These are phyloP conservation scores for Exophiala lecanii-corni DNA, from an alignment of 2,329 filamentous ascomycete genomes.

Conservation along the genomic window DNA sequence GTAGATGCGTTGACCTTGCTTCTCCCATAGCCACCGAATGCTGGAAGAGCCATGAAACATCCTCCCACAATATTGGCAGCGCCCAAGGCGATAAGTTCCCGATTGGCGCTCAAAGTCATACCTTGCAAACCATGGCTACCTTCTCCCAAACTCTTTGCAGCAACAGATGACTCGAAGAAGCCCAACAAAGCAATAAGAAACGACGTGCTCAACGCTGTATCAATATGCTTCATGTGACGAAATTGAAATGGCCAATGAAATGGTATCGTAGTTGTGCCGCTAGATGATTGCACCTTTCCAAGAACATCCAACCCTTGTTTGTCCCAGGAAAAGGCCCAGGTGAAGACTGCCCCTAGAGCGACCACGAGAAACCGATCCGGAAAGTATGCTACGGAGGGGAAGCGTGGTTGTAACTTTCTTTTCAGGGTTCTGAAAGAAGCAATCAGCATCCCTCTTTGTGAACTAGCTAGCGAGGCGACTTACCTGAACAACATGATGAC, in stretches of 20 bases:
- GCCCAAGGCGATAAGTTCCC: slow-evolving; percentile 87
- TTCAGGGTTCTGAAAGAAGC: slow-evolving; percentile 78
- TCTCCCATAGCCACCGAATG: slow-evolving; percentile 91
- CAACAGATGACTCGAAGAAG: slow-evolving; percentile 98
- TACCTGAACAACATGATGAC: slow-evolving; percentile 89
- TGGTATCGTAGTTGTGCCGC: slow-evolving; percentile 62
- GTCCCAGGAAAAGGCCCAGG: slow-evolving; percentile 74
- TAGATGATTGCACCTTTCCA: slow-evolving; percentile 70
- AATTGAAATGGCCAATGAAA: slow-evolving; percentile 82
- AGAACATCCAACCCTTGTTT: slow-evolving; percentile 74
- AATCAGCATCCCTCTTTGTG: too few relatives aligned
- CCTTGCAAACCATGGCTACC: slow-evolving; percentile 65
- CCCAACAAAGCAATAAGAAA: slow-evolving; percentile 91
- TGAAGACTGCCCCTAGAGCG: slow-evolving; percentile 73
- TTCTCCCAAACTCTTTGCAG: slow-evolving; percentile 78
- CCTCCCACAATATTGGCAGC: slow-evolving; percentile 86
- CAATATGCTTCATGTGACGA: slow-evolving; percentile 73
- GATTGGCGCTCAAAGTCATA: slow-evolving; percentile 81
- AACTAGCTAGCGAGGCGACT: too few relatives aligned
- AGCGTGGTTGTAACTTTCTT: slow-evolving; percentile 70
- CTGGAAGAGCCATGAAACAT: slow-evolving; percentile 86
- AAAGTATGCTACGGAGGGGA: slow-evolving; percentile 76
- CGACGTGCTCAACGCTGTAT: slow-evolving; percentile 80
- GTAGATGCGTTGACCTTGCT: slow-evolving; percentile 94
- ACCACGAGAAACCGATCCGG: slow-evolving; percentile 91